Conservation (phyloP, 78 protist genomes). For the Capsaspora owczarzaki region DNA sequence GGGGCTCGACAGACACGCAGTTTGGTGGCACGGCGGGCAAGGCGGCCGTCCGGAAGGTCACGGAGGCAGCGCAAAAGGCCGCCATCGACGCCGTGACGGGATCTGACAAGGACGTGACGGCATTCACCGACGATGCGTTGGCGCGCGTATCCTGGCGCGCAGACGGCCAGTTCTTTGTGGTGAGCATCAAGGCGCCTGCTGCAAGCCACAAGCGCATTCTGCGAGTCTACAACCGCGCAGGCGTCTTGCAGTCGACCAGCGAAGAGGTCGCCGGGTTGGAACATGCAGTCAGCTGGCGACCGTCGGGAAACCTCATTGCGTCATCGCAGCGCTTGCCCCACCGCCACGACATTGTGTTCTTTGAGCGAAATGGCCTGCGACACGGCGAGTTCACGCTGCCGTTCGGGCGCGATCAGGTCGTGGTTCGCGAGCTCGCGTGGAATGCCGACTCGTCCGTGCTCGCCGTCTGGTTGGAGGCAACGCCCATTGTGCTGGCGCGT, state of each 20-base stretch:
- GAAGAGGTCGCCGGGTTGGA: slow-evolving; percentile 4
- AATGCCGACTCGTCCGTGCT: slow-evolving; percentile 11
- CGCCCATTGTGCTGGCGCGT: neutral
- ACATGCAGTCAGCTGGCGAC: neutral
- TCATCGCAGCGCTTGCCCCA: slow-evolving; percentile 10
- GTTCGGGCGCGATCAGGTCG: neutral
- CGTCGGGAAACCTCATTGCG: slow-evolving; percentile 8
- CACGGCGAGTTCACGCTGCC: slow-evolving; percentile 34
- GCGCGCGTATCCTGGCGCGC: slow-evolving; percentile 3
- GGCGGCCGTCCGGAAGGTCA: neutral
- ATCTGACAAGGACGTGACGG: neutral
- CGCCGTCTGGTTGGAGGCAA: neutral
- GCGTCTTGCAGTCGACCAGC: neutral
- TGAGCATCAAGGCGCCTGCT: neutral
- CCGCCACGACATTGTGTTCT: slow-evolving; percentile 25
- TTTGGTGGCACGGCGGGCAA: neutral
- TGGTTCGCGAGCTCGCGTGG: slow-evolving; percentile 14
- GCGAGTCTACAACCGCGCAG: slow-evolving; percentile 2
- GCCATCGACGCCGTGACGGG: neutral
- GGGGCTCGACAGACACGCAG: slow-evolving; percentile 4
- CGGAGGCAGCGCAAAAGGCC: neutral
- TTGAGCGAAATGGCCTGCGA: slow-evolving; percentile 34
- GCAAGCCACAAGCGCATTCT: neutral
- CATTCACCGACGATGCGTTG: neutral
- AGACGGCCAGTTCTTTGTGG: slow-evolving; percentile 6